Evolutionary conservation across 176 grass and related monocot species (phyloP), one percentile per base, ranked within the genome.

Genomic region (Oryza brachyantha): DNA sequence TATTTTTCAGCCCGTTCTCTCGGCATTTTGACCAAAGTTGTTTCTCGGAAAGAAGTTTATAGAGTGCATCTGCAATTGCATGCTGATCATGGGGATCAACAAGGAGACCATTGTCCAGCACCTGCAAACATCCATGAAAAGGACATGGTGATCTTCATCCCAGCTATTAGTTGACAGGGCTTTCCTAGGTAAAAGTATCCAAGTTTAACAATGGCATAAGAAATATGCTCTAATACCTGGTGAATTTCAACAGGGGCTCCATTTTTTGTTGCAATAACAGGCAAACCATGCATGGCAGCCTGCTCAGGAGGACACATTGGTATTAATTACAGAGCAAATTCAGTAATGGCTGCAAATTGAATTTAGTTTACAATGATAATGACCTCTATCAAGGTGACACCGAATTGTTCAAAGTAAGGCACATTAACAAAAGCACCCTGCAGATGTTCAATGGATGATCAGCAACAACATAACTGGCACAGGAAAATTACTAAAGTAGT

Each of bases 351-450:
- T 27, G 48, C 32, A 59, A 39, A 40, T 43, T 63, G 26, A 79
- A 68, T 77, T 54, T 38, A 37, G 5, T 59, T 76, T 54, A 66
- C n/a, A 83, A 60, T 34, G 43, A 60, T 52, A 64, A 48, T 73
- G 43, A 93, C 90, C 86, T 93, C 90, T 80, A 93, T 93, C 76
- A 93, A 87, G 62, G 90, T 93, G 67, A 93, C 86, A 63, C 90
- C 90, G 46, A 93, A 93, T 80, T 88, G 90, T 74, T 93, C 90
- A 31, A 93, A 86, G 59, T 89, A 88, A 78, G 90, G 76, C 27
- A 88, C 84, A 86, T 93, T 93, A 38, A 93, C 87, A 83, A 93
- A 93, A 84, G 87, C 90, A 10, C 90, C 90, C 90, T 89, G 81
- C 68, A 83, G 55, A 68, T 73, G 80, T 73, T 73, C 48, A 74